These are phyloP conservation scores for Saturnispora kantuleensis DNA, from an alignment of 805 yeast genomes.

Conservation along the genomic window DNA sequence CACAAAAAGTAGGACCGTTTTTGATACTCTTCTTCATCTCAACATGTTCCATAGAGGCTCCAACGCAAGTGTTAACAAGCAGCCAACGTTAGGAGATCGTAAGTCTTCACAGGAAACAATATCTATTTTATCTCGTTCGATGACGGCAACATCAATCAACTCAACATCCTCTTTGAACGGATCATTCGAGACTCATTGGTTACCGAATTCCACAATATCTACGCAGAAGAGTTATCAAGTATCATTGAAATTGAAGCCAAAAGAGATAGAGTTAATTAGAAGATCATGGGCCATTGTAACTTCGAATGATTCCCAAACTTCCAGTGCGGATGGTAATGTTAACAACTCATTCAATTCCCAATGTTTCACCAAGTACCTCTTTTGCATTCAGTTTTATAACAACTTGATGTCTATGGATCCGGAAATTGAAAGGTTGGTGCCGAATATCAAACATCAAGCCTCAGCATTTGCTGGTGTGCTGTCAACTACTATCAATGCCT, in stretches of 20 bases:
- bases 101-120: slow-evolving; percentile 11
- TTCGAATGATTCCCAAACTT: slow-evolving; percentile 11
- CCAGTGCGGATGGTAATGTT: background rate
- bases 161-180: slow-evolving; percentile 21
- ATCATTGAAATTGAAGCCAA: slow-evolving; percentile 19
- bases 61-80: too few species aligned
- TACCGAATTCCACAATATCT: slow-evolving; percentile 25
- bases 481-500: slow-evolving; percentile 52
- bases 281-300: slow-evolving; percentile 38
- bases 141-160: slow-evolving; percentile 21
- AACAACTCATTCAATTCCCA: slow-evolving; percentile 14
- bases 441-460: slow-evolving; percentile 71
- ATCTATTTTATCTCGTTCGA: slow-evolving; percentile 17
- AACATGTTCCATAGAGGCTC: too few species aligned
- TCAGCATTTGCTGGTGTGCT: slow-evolving; percentile 72
- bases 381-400: slow-evolving; percentile 68
- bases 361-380: slow-evolving; percentile 46
- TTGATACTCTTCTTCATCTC: too few species aligned
- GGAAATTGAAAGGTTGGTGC: slow-evolving; percentile 52
- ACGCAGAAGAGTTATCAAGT: slow-evolving; percentile 19
- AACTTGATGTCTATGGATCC: slow-evolving; percentile 57
- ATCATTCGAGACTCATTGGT: slow-evolving; percentile 25
- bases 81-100: too few species aligned
- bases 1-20: too few species aligned
- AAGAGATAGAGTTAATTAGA: slow-evolving; percentile 36